These are phyloP conservation scores for Coemansia umbellata DNA, from an alignment of 192 early-diverging fungal genomes.

Conservation along the genomic window DNA sequence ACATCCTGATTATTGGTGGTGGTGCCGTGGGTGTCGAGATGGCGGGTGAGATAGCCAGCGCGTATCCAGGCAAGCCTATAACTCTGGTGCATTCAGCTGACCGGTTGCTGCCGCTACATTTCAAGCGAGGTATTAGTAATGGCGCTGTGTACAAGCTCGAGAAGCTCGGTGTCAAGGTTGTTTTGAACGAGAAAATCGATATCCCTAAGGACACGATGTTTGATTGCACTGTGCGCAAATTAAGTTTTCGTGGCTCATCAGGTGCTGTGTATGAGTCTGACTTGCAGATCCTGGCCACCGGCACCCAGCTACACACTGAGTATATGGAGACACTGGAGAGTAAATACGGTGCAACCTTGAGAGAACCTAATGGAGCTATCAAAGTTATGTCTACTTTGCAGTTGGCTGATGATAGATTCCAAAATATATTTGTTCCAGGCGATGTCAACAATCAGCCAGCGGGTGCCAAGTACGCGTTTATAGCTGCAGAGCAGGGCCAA, in stretches of 20 bases:
- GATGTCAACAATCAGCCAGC: constrained; percentile 48
- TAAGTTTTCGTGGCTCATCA: constrained; percentile 42
- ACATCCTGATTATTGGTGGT: constrained; percentile 63
- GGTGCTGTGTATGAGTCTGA: constrained; percentile 54
- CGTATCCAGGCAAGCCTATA: constrained; percentile 48
- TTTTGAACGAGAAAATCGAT: constrained; percentile 51
- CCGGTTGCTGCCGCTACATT: constrained; percentile 49
- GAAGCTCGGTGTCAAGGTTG: constrained; percentile 46
- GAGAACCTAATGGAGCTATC: constrained; percentile 38
- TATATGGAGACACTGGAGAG: constrained; percentile 46
- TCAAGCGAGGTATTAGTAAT: constrained; percentile 37
- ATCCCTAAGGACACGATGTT: constrained; percentile 24
- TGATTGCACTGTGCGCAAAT: constrained; percentile 31
- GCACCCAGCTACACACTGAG: constrained; percentile 39
- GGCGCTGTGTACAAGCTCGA: constrained; percentile 42
- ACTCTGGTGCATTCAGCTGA: constrained; percentile 48
- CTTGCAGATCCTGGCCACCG: constrained; percentile 53
- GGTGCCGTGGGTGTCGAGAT: constrained; percentile 62
- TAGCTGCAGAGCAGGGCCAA: constrained; percentile 17
- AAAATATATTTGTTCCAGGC: constrained; percentile 54
- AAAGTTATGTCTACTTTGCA: constrained; percentile 52
- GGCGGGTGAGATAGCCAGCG: constrained; percentile 54
- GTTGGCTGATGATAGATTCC: constrained; percentile 14
- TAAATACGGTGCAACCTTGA: constrained; percentile 14
- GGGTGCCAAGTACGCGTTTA: constrained; percentile 25